phyloP scores from a whole-genome alignment of 805 yeast genomes.

The Metschnikowia picachoensis region DNA sequence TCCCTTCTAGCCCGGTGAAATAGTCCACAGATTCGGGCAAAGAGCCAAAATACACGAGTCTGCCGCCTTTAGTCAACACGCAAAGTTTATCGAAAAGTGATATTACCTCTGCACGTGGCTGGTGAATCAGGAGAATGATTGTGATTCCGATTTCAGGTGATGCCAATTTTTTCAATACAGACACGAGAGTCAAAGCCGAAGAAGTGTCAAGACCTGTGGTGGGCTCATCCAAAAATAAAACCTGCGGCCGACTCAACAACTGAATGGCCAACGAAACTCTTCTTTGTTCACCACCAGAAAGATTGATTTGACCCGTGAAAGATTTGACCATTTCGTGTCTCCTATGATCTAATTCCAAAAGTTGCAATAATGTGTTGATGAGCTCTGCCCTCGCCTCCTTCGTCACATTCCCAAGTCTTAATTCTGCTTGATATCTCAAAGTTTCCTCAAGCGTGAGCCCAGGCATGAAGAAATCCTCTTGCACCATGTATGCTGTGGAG shows the following conservation, averaged over 20 bases:
- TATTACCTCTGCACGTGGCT: conserved; percentile 77
- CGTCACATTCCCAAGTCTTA: conserved; percentile 52
- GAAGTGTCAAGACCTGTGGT: conserved; percentile 84
- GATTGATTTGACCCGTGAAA: conserved; percentile 48
- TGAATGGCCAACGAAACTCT: conserved; percentile 77
- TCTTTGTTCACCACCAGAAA: conserved; percentile 85
- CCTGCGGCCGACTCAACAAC: conserved; percentile 68
- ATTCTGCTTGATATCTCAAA: conserved; percentile 63
- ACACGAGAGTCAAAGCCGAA: conserved; percentile 62
- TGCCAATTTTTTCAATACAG: conserved; percentile 50
- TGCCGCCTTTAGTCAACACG: conserved; percentile 59
- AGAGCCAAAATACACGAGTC: conserved; percentile 44
- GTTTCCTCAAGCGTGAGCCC: conserved; percentile 72
- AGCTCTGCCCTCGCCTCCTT: conserved; percentile 43
- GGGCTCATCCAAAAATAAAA: conserved; percentile 80
- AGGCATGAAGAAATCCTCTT: conserved; percentile 69
- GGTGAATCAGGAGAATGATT: conserved; percentile 74
- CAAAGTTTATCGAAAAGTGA: conserved; percentile 64
- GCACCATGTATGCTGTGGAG: conserved; percentile 62
- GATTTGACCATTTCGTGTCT: conserved; percentile 54
- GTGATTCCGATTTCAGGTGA: conserved; percentile 58
- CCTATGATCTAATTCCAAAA: conserved; percentile 64
- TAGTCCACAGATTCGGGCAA: conserved; percentile 42
- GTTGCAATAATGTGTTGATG: conserved; percentile 57
- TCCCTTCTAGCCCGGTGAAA: conserved; percentile 32